Conservation (phyloP, 257 asterid species). For the Ehretia macrophylla region DNA sequence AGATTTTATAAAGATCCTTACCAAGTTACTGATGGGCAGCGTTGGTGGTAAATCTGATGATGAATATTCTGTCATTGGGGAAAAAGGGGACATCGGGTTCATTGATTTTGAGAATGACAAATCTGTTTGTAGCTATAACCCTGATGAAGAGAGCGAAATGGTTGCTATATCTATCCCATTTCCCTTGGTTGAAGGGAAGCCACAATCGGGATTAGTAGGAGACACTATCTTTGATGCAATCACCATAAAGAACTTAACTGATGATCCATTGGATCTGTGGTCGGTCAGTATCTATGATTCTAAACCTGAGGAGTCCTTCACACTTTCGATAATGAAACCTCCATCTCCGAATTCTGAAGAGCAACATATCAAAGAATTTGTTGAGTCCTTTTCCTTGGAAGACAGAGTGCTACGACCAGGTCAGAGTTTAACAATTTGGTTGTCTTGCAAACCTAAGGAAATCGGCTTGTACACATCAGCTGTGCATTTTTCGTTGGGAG, state of each 20-base stretch:
- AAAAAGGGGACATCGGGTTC: conserved; percentile 83
- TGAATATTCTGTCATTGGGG: conserved; percentile 68
- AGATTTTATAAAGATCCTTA: too few relatives aligned
- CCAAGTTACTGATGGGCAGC: conserved; percentile 35
- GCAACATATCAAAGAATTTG: conserved; percentile 40
- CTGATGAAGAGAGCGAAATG: conserved; percentile 50
- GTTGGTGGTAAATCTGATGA: conserved; percentile 55
- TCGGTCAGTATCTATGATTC: conserved; percentile 75
- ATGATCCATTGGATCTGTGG: conserved; percentile 61
- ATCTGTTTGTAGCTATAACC: conserved; percentile 60
- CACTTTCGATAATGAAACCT: conserved; percentile 76
- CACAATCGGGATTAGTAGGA: conserved; percentile 64
- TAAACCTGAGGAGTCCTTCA: conserved; percentile 71
- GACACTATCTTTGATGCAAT: conserved; percentile 49
- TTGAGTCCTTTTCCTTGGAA: conserved; percentile 61
- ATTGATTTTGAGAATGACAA: conserved; percentile 52
- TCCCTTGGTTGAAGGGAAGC: conserved; percentile 54
- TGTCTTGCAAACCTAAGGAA: conserved; percentile 91
- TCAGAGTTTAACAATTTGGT: conserved; percentile 56
- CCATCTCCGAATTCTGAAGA: conserved; percentile 57
- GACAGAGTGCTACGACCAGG: conserved; percentile 51
- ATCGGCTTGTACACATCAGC: conserved; percentile 76
- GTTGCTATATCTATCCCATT: conserved; percentile 75
- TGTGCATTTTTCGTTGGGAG: conserved; percentile 64
- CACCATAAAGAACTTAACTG: conserved; percentile 49